Conservation (phyloP, 345 rosid species). For the Pistacia vera region DNA sequence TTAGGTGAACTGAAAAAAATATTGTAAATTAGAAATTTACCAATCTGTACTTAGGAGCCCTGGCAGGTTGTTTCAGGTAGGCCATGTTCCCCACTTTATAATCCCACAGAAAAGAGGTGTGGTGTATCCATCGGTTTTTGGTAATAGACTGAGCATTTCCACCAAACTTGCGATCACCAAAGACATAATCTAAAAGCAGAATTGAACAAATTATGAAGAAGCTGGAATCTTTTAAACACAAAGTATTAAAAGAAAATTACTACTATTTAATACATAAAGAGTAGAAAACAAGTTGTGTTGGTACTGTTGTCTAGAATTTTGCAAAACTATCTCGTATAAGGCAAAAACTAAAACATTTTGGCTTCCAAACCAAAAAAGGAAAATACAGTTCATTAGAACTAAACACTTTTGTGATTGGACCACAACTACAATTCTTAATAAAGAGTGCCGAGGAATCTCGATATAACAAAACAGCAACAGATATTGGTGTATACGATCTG, state of each 20-base stretch:
- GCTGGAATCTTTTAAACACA: neutral
- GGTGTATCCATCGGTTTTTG: constrained; percentile 79
- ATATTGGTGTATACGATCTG: neutral
- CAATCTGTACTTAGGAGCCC: constrained; percentile 66
- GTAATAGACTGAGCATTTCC: constrained; percentile 90
- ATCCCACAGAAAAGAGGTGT: constrained; percentile 89
- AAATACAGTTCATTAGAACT: neutral
- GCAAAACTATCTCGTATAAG: neutral
- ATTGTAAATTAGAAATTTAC: constrained; percentile 30
- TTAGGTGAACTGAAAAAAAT: neutral
- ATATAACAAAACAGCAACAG: neutral
- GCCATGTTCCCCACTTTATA: constrained; percentile 66
- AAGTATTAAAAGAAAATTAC: neutral
- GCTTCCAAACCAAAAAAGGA: constrained; percentile 5
- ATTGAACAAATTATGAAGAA: neutral
- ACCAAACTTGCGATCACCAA: constrained; percentile 77
- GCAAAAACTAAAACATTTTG: neutral
- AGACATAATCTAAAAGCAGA: constrained; percentile 67
- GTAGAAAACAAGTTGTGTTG: neutral
- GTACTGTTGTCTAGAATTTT: neutral
- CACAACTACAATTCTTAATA: neutral
- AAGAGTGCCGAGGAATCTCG: neutral
- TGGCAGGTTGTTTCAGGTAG: constrained; percentile 70
- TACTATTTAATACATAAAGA: neutral
- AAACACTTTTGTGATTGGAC: neutral